phyloP scores from a whole-genome alignment of 352 stramenopile species.

The Paralagenidium karlingii region DNA sequence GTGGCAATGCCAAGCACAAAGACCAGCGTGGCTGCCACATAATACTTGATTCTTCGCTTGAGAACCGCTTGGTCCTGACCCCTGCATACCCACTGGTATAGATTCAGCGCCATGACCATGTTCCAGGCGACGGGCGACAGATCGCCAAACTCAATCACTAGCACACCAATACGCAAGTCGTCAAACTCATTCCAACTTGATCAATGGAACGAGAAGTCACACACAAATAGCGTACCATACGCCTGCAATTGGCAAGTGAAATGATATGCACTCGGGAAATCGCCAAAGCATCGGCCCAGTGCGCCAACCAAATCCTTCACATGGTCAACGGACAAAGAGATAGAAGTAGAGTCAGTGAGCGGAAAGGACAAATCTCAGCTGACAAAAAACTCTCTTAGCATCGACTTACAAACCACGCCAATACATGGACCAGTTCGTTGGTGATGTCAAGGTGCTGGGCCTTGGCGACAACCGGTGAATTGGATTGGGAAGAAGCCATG shows the following conservation, averaged over 20 bases:
- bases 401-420: slow-evolving; percentile 50
- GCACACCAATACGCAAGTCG: background rate
- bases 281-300: slow-evolving; percentile 50
- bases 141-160: slow-evolving; percentile 72
- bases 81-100: slow-evolving; percentile 74
- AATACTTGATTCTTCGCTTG: slow-evolving; percentile 74
- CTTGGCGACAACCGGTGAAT: slow-evolving; percentile 3
- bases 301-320: slow-evolving; percentile 70
- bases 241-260: slow-evolving; percentile 66
- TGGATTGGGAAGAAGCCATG: slow-evolving; percentile 20
- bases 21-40: slow-evolving; percentile 40
- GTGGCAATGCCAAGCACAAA: slow-evolving; percentile 49
- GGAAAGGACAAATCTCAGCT: background rate
- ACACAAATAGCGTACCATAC: slow-evolving; percentile 45
- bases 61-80: slow-evolving; percentile 76
- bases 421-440: slow-evolving; percentile 77
- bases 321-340: too few relatives aligned
- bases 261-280: slow-evolving; percentile 57
- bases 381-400: slow-evolving; percentile 1
- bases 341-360: too few relatives aligned
- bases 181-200: background rate
- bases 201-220: slow-evolving; percentile 1
- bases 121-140: slow-evolving; percentile 70
- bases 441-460: slow-evolving; percentile 60
- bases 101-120: slow-evolving; percentile 71